A percentile compares a stretch with the other conserved stretches of the same genome.
Evolutionary conservation across 306 rosid species (phyloP).

Genomic region (Vicia faba): DNA sequence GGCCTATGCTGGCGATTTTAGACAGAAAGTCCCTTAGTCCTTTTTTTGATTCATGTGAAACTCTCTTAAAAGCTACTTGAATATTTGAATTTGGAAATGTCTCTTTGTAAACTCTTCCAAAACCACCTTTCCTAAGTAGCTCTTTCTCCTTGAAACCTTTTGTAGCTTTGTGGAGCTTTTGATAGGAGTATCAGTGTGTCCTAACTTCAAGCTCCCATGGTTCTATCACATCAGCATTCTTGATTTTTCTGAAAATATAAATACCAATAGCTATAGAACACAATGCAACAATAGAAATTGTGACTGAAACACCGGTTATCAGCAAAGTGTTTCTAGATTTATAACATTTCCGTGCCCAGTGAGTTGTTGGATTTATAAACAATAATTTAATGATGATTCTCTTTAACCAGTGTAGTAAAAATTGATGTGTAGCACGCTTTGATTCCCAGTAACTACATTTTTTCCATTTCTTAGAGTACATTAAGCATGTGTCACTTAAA

Average conservation of each 20-base stretch:
- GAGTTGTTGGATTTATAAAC: too few relatives aligned
- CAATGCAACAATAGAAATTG: conserved; percentile 33
- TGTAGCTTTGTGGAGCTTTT: conserved; percentile 74
- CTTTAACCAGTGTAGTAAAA: too few relatives aligned
- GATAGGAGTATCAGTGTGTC: conserved; percentile 76
- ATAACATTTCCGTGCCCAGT: too few relatives aligned
- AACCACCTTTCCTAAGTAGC: not conserved
- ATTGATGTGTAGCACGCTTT: too few relatives aligned
- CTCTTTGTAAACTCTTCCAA: not conserved
- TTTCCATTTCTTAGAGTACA: too few relatives aligned
- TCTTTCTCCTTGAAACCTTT: conserved; percentile 33
- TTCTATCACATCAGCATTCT: conserved; percentile 67
- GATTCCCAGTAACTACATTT: too few relatives aligned
- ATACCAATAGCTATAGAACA: conserved; percentile 39
- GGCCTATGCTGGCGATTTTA: not conserved
- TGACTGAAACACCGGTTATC: conserved; percentile 43
- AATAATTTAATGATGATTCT: too few relatives aligned
- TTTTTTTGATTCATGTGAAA: not conserved
- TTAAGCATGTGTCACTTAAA: too few relatives aligned
- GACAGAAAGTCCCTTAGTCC: not conserved
- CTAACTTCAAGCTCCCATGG: conserved; percentile 80
- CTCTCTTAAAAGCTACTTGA: not conserved
- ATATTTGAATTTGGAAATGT: not conserved
- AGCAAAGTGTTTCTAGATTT: conserved; percentile 45
- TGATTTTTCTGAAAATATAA: conserved; percentile 51